Base-by-base conservation (phyloP, 192 early-diverging fungal genomes). In the Umbelopsis sp. region DNA sequence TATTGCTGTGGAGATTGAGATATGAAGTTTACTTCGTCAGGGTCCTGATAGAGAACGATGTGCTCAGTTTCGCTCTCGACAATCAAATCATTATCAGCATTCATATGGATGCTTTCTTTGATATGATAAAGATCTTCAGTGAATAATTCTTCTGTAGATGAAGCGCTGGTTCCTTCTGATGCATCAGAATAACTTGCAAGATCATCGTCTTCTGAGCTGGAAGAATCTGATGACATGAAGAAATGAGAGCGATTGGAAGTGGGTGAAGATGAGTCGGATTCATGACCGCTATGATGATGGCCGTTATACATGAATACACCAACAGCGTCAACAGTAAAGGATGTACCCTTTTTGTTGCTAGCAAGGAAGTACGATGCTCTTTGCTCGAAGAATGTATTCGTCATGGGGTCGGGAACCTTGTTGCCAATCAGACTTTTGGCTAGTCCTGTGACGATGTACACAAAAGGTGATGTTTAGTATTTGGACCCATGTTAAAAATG, bases 311-410 rank as follows among this genome's bases (percentile, higher is more conserved):
- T 73, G 20, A 81, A 74, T 8, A 84, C 44, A 3, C 89, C 90
- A 0, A 82, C 50, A 31, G 85, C 80, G 17, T 85, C 76, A 22
- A 91, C 82, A 4, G 49, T 72, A 47, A 86, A 88, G 0, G 52
- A 32, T 62, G 78, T 77, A 36, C 83, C 78, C 32, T 80, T 75
- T 0, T 81, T 80, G 44, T 84, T 86, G 26, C 74, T 86, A 24
- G 87, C 80, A 11, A 88, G 53, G 59, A 88, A 88, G 34, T 80
- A 80, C 21, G 66, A 67, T 22, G 76, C 70, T 36, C 75, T 66
- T 38, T 73, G 24, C 25, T 80, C 74, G 45, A 80, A 73, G 44
- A 66, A 36, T 8, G 36, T 44, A 16, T 47, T 20, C 4, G 69
- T 66, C 25, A 52, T 38, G 36, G 54, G 71, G 43, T 80, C 74